phyloP scores from a whole-genome alignment of 306 rosid species.

The Nissolia schottii region DNA sequence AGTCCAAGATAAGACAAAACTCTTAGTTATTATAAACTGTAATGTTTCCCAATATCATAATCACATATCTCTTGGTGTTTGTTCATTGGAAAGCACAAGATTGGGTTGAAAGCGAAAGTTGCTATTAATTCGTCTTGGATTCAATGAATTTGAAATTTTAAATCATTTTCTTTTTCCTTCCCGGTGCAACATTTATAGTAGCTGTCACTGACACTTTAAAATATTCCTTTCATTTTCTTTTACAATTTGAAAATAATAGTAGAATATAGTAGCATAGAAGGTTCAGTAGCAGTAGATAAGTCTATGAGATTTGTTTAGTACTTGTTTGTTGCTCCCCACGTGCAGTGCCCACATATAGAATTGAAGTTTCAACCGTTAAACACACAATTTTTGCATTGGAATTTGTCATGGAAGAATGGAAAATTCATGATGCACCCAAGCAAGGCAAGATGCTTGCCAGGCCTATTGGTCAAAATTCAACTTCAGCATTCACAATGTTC shows the following conservation, averaged over 20 bases:
- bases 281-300: background rate
- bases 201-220: slow-evolving; percentile 13
- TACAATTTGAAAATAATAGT: slow-evolving; percentile 1
- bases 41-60: background rate
- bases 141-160: slow-evolving; percentile 1
- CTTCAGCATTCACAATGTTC: background rate
- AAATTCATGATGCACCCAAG: background rate
- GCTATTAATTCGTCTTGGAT: slow-evolving; percentile 1
- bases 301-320: slow-evolving; percentile 8
- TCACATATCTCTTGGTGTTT: background rate
- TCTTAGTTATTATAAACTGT: background rate
- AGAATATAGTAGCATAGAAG: slow-evolving; percentile 15
- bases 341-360: slow-evolving; percentile 30
- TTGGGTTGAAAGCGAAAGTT: background rate
- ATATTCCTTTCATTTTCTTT: slow-evolving; percentile 1
- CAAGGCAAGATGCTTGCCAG: background rate
- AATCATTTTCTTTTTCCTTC: background rate
- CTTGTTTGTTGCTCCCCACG: slow-evolving; percentile 38
- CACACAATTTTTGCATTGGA: slow-evolving; percentile 9
- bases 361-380: background rate
- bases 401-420: background rate
- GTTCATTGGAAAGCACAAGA: background rate
- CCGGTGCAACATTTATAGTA: background rate
- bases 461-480: slow-evolving; percentile 9
- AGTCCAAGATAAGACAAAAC: background rate